Base-by-base conservation (phyloP, 179 eudicot genomes). In the Silene coronaria region DNA sequence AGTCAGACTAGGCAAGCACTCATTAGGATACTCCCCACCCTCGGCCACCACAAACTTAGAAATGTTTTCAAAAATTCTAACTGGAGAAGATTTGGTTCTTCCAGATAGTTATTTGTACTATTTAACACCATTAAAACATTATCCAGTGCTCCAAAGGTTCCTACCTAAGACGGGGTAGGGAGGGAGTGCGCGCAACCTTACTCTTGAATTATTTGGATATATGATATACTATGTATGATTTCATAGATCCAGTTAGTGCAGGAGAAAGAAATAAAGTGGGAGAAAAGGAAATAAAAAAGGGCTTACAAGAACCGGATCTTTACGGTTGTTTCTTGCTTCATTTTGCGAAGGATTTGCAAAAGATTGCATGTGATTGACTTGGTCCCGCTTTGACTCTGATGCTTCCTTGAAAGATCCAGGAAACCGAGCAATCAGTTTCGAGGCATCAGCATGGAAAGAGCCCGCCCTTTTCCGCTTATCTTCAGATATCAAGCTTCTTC, bases 331-430 rank as follows among this genome's bases (percentile, higher is more conserved):
- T 80, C 89, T 85, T 42, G 85, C 89, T 61, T 84, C 96, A 74
- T 85, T 87, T 34, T 84, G 89, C 42, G 48, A 80, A 59, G 81
- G 76, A 58, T 82, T 81, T 30, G 67, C 83, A 67, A 45, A 77
- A 69, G 77, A 76, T 65, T 75, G 84, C 71, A 48, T 61, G 62
- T 81, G 81, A 80, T 75, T 71, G 48, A 42, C 82, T 58, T 83
- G 85, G 42, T 88, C 89, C 75, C 76, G 89, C 81, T 80, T 84
- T 48, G 86, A 82, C 57, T 82, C 82, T 5, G 95, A 86, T 14
- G 81, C 59, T 85, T 92, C 94, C 76, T 92, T 92, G 76, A 86
- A 84, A 22, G 92, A 91, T 64, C 96, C 98, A 13, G 98, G 91
- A 72, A 89, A 93, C 80, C 91, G 78, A 61, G 84, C 62, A n/a